These are phyloP conservation scores for Ogataea trehalophila DNA, from an alignment of 805 yeast species.

Conservation along the genomic window DNA sequence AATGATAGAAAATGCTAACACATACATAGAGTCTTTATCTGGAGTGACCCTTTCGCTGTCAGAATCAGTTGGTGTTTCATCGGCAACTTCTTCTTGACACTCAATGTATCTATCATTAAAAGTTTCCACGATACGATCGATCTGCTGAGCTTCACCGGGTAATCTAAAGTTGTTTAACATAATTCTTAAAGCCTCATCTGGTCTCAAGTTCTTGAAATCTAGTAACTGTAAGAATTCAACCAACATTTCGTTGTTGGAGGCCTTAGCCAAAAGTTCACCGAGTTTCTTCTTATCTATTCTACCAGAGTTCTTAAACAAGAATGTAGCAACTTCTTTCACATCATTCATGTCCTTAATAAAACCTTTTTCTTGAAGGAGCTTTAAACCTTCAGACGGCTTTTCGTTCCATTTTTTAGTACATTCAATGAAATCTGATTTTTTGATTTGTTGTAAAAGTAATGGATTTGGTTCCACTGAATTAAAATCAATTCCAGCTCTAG, in stretches of 20 bases:
- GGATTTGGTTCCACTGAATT: slow-evolving; percentile 20
- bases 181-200: slow-evolving; percentile 88
- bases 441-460: slow-evolving; percentile 39
- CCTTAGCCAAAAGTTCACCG: slow-evolving; percentile 83
- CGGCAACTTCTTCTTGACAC: slow-evolving; percentile 35
- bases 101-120: slow-evolving; percentile 78
- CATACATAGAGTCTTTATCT: slow-evolving; percentile 81
- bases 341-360: slow-evolving; percentile 51
- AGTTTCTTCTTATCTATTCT: slow-evolving; percentile 81
- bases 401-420: slow-evolving; percentile 75
- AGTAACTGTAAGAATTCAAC: slow-evolving; percentile 61
- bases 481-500: slow-evolving; percentile 20
- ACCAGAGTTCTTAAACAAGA: slow-evolving; percentile 73
- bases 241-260: slow-evolving; percentile 56
- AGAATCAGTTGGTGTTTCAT: slow-evolving; percentile 22
- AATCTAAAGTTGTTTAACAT: slow-evolving; percentile 78
- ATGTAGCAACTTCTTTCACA: slow-evolving; percentile 61
- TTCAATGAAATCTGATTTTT: slow-evolving; percentile 70
- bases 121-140: slow-evolving; percentile 83
- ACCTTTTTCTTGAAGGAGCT: slow-evolving; percentile 55
- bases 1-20: slow-evolving; percentile 85
- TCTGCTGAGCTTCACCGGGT: slow-evolving; percentile 97
- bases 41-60: slow-evolving; percentile 54
- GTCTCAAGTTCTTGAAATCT: slow-evolving; percentile 73
- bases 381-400: slow-evolving; percentile 73